Evolutionary conservation across 768 basidiomycete genomes (phyloP).

Genomic region (Calocera cornea): DNA sequence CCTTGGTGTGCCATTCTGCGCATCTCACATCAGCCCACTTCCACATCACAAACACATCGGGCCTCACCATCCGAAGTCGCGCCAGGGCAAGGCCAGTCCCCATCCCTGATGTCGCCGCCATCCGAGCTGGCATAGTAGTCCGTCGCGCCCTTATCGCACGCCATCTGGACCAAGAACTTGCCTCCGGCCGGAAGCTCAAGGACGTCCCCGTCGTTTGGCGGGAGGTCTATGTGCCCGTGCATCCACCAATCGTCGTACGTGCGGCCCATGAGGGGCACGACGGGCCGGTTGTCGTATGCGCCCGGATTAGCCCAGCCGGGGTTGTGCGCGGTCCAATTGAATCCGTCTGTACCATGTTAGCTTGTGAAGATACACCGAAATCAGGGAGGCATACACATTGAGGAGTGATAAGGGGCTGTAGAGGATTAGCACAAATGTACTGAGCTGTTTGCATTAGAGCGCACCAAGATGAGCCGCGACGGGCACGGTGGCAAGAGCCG

Average conservation of each 20-base stretch:
- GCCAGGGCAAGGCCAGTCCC: background rate
- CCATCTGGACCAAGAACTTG: conserved; percentile 39
- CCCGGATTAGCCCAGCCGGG: background rate
- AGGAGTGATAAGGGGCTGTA: background rate
- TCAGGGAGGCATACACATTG: background rate
- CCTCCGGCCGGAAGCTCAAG: conserved; percentile 49
- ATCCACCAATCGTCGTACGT: conserved; percentile 30
- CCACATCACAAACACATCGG: too few relatives aligned
- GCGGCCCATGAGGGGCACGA: conserved; percentile 27
- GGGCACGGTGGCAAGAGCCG: background rate
- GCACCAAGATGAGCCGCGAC: conserved; percentile 1
- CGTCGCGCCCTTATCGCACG: conserved; percentile 48
- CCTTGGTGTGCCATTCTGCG: conserved; percentile 41
- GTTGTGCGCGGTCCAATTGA: background rate
- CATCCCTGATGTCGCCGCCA: background rate
- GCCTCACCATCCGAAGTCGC: background rate
- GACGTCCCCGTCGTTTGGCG: conserved; percentile 43
- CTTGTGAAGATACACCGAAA: background rate
- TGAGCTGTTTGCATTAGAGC: background rate
- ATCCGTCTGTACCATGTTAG: background rate
- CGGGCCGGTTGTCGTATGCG: conserved; percentile 48
- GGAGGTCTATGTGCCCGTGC: conserved; percentile 37
- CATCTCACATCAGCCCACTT: background rate
- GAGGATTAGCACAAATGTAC: background rate
- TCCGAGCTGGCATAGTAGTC: conserved; percentile 29